Base-by-base conservation (phyloP, 2,329 filamentous ascomycete genomes). In the Colletotrichum liaoningense region DNA sequence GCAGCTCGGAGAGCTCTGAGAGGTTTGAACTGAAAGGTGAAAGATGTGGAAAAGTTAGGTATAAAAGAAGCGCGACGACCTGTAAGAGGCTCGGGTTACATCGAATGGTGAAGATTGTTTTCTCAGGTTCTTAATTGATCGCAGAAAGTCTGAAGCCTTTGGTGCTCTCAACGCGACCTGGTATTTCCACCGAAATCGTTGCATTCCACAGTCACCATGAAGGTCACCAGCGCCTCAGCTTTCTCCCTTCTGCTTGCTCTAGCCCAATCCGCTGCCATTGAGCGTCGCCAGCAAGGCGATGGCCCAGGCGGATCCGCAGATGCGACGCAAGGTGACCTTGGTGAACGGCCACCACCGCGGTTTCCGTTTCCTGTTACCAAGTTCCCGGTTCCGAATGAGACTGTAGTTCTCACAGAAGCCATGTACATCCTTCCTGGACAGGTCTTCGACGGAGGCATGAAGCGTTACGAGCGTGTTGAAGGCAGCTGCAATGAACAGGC, bases 401-500 rank as follows among this genome's bases (percentile, higher is more conserved):
- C 79, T 0, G 78, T 80, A 0, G 79, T 80, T 0, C 55, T 80
- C 0, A 73, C 78, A 24, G 63, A 78, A 12, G 74, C 77, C 19
- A 83, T 82, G 66, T 81, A 83, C 52, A 77, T 82, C 22, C 71
- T 79, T 66, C 79, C 80, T 0, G 79, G 81, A 1, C 77, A 78
- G 12, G 77, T 79, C 0, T 83, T 80, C 38, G 81, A 83, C 24
- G 81, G 81, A 59, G 79, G 79, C 59, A 82, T 81, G 81, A 80
- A 80, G 54, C 80, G 80, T 4, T 85, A 81, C 70, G 83, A 85
- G 68, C 82, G 83, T 12, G 80, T 80, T 1, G 79, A 80, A 54
- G 83, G 82, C 26, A 82, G 81, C 67, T 88, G 86, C 75, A 84
- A 80, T 52, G 85, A 83, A 28, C 84, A 87, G 67, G 79, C 78